Conservation (phyloP, 345 rosid species). For the Draba incana region DNA sequence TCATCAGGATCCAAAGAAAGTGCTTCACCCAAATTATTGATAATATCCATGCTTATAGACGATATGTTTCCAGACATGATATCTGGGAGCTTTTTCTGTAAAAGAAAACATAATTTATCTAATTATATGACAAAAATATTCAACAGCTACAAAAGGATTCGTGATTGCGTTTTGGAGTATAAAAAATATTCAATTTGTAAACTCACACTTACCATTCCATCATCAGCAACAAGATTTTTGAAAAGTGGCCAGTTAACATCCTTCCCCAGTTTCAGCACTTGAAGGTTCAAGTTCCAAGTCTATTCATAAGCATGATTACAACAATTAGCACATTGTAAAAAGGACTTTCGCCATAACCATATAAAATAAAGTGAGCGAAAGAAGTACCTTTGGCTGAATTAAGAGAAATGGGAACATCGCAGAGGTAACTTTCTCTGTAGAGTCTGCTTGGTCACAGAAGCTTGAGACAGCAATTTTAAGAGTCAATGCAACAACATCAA, state of each 20-base stretch:
- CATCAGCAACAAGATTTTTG: conserved; percentile 53
- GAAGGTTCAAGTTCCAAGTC: conserved; percentile 70
- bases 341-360: not conserved
- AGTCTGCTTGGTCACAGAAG: conserved; percentile 48
- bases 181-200: conserved; percentile 29
- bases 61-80: conserved; percentile 49
- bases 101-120: conserved; percentile 33
- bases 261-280: conserved; percentile 62
- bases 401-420: conserved; percentile 77
- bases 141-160: not conserved
- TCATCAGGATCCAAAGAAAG: conserved; percentile 56
- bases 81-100: conserved; percentile 54
- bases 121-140: conserved; percentile 17
- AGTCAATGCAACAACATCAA: conserved; percentile 60
- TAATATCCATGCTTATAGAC: conserved; percentile 54
- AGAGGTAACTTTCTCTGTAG: conserved; percentile 62
- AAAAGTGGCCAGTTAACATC: conserved; percentile 68
- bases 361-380: conserved; percentile 12
- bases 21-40: conserved; percentile 57
- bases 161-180: conserved; percentile 9
- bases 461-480: conserved; percentile 57
- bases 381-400: conserved; percentile 68
- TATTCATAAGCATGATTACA: conserved; percentile 40
- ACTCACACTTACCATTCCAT: conserved; percentile 53
- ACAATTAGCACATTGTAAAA: conserved; percentile 17